Evolutionary conservation across 306 rosid species (phyloP), one percentile per base, ranked within the genome.

Genomic region (Cucurbita maxima): DNA sequence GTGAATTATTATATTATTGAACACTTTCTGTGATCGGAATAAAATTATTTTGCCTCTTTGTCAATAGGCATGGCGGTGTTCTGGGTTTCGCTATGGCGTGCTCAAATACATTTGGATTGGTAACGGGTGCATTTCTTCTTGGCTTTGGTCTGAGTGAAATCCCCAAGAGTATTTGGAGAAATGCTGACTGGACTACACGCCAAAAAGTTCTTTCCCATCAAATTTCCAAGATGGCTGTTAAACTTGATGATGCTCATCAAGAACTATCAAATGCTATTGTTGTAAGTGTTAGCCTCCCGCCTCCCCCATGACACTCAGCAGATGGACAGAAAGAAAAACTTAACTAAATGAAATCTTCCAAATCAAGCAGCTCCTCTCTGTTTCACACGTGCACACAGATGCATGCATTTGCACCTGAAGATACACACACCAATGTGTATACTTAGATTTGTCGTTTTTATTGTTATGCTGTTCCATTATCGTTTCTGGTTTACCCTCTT

Each of bases 41-140:
- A n/a, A 12, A 55, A 36, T 70, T 76, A 40, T 40, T 57, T 76
- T 68, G 22, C 41, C 18, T 54, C 78, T 50, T 74, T 76, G 69
- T 71, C 40, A 80, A 71, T 90, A 94, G 99, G 99, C 74, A 10
- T 20, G 81, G 92, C 74, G 36, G 84, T 83, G 80, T 94, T 80
- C 80, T 86, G 76, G 99, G 95, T 66, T 87, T 91, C 5, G 97
- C 99, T 82, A 94, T 94, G 99, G 99, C 87, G 41, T 91, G 95
- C 82, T 94, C 99, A 3, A 94, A 94, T 79, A 94, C 99, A 76
- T 94, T 94, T 71, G 99, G 99, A 82, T 89, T 94, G 66, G 99
- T 94, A 55, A 94, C 99, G 19, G 99, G 99, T 66, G 99, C 97
- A 59, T 94, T 94, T 83, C 99, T 94, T 81, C 97, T 94, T 75